phyloP scores from a whole-genome alignment of 495 filamentous ascomycete genomes.

The Tuber calosporum region DNA sequence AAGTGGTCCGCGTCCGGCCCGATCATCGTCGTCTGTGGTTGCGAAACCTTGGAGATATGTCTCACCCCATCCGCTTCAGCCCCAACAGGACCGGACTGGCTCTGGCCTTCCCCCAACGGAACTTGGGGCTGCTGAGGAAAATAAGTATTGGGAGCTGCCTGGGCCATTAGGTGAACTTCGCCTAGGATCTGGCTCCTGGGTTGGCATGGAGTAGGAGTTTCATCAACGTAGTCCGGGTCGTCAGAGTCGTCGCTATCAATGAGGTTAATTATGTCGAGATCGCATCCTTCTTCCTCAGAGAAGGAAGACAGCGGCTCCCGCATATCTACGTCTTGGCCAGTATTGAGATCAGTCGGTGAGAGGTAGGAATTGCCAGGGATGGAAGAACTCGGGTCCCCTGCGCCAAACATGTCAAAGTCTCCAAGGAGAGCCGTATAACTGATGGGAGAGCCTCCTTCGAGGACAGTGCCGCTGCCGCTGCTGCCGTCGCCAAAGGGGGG shows the following conservation, averaged over 20 bases:
- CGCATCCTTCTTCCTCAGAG: background rate
- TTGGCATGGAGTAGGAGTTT: background rate
- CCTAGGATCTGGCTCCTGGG: background rate
- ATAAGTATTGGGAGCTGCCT: background rate
- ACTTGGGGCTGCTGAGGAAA: background rate
- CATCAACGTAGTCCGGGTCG: background rate
- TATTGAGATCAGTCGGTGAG: background rate
- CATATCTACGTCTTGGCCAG: background rate
- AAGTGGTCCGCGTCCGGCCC: conserved; percentile 14
- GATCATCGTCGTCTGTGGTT: conserved; percentile 1
- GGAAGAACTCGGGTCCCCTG: background rate
- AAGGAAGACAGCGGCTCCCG: background rate
- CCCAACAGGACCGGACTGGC: background rate
- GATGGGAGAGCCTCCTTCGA: background rate
- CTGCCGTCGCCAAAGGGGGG: background rate
- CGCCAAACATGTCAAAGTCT: background rate
- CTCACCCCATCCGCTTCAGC: background rate
- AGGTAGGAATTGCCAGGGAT: background rate
- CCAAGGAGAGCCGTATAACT: background rate
- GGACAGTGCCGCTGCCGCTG: background rate
- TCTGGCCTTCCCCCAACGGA: background rate
- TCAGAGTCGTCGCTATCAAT: background rate
- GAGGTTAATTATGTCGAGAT: background rate
- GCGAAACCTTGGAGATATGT: background rate
- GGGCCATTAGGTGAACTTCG: background rate